Base-by-base conservation (phyloP, 2,329 filamentous ascomycete genomes). In the Chrysoporthe deuterocubensis region DNA sequence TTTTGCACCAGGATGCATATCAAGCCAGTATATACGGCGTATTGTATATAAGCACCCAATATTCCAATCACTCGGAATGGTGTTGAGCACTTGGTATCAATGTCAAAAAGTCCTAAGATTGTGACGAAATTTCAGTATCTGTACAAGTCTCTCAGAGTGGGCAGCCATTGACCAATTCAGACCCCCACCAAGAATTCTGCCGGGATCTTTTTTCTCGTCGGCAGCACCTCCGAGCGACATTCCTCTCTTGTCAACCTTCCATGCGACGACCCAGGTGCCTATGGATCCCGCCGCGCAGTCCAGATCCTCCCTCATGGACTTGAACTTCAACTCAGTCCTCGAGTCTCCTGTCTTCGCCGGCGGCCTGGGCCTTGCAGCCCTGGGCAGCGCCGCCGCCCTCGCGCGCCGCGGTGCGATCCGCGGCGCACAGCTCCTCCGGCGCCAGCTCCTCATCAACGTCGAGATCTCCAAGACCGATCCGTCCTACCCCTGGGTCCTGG, bases 381-480 rank as follows among this genome's bases (percentile, higher is more conserved):
- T 99, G 64, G 96, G 94, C 71, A 93, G 94, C 44, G 91, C 87
- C 52, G 87, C 94, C 43, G 91, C 93, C 14, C 88, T 97, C 73
- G 92, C 90, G 42, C 93, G 96, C 71, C 91, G 91, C 75, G 92
- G 92, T 44, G 78, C 92, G 68, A 87, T 94, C 69, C 84, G 89
- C 74, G 89, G 89, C 65, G 89, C 90, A n/a, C 86, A 87, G 56
- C 84, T 96, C 67, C 81, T 97, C 68, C 92, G 93, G 62, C 90
- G 91, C 64, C 92, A 95, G 61, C 89, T 99, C 81, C 89, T 99
- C 42, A 93, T 98, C 74, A 94, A 97, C 75, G 89, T 99, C 74
- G 96, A 99, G 80, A 97, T 99, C 79, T 95, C 92, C 78, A 92
- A 93, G 76, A 92, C 95, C 74, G 96, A 99, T 80, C 89, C 93